Percentiles rank a stretch among this genome's conserved stretches.
Evolutionary conservation across 305 asterid genomes (phyloP).

Genomic region (Andrographis paniculata): DNA sequence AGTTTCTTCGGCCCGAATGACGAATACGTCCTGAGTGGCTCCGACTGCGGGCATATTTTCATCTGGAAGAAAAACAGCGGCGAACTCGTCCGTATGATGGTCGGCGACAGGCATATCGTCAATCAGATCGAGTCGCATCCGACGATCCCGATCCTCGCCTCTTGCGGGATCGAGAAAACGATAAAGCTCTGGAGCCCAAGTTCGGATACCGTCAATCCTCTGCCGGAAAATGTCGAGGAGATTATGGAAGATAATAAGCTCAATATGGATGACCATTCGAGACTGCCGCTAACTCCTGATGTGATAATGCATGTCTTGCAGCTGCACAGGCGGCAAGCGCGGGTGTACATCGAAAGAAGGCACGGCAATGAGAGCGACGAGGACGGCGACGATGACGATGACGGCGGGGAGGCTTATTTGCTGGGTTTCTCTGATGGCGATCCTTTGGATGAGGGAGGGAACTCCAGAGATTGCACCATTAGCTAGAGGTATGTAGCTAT

Average conservation of each 20-base stretch:
- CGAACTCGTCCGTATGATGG: slow-evolving; percentile 61
- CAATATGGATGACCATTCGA: slow-evolving; percentile 52
- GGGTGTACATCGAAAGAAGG: slow-evolving; percentile 44
- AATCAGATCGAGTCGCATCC: slow-evolving; percentile 81
- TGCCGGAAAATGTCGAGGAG: slow-evolving; percentile 53
- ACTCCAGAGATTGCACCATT: slow-evolving; percentile 59
- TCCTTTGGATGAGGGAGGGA: slow-evolving; percentile 41
- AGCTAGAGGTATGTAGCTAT: slow-evolving; percentile 31
- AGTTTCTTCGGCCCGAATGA: slow-evolving; percentile 75
- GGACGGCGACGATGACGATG: slow-evolving; percentile 50
- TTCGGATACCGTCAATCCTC: slow-evolving; percentile 37
- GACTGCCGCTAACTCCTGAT: slow-evolving; percentile 55
- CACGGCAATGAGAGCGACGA: slow-evolving; percentile 34
- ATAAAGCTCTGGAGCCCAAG: slow-evolving; percentile 72
- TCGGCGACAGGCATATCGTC: slow-evolving; percentile 58
- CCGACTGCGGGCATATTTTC: slow-evolving; percentile 78
- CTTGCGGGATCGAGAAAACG: slow-evolving; percentile 65
- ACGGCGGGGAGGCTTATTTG: slow-evolving; percentile 31
- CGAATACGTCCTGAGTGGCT: slow-evolving; percentile 65
- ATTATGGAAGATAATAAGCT: slow-evolving; percentile 54
- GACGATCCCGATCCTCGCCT: slow-evolving; percentile 54
- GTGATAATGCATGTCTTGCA: slow-evolving; percentile 73
- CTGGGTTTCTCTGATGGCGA: slow-evolving; percentile 48
- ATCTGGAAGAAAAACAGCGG: slow-evolving; percentile 73
- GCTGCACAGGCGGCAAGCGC: slow-evolving; percentile 68